Evolutionary conservation across 2,329 filamentous ascomycete genomes (phyloP), one percentile per base, ranked within the genome.

Genomic region (Trichophyton verrucosum): DNA sequence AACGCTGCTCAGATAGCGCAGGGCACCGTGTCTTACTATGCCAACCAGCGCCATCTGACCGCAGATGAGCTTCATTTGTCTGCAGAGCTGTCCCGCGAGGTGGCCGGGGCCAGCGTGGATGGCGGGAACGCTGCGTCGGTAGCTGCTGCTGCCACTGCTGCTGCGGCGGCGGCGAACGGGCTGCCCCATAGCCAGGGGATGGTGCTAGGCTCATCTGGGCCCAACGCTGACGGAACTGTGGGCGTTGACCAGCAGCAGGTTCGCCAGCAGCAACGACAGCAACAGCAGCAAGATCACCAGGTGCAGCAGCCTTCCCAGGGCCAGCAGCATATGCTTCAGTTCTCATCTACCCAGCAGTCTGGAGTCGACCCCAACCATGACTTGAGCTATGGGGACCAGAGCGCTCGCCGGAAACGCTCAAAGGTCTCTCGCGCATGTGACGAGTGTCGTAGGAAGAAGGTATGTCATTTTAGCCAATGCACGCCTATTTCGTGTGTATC

Each of bases 381-480:
- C 58, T 63, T 81, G 65, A 77, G 74, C 65, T 80, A 81, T 67
- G 79, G 80, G 44, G 85, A 86, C 64, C 80, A 79, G 62, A 84
- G 84, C 9, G 82, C 85, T 13, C 86, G 86, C 0, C 79, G 86
- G 64, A 94, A 94, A 72, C 81, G 90, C 62, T 88, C 87, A 4
- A 95, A 95, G 72, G 89, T 94, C 4, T 95, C 90, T 9, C 82
- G 90, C 42, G 91, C 90, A 1, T 96, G 90, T 68, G 90, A 96
- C 70, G 89, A 95, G 70, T 95, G 90, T 70, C 82, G 91, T 49
- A 82, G 90, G 60, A 95, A 95, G 74, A 95, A 92, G 77, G 79
- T 81, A 71, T 58, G 65, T 61, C 60, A 38, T 55, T 63, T 38
- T 38, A 20, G 30, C 5, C 46, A 59, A 66, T 60, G 58, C 46